These are phyloP conservation scores for Entonaema liquescens DNA, from an alignment of 495 filamentous ascomycete genomes.

Conservation along the genomic window DNA sequence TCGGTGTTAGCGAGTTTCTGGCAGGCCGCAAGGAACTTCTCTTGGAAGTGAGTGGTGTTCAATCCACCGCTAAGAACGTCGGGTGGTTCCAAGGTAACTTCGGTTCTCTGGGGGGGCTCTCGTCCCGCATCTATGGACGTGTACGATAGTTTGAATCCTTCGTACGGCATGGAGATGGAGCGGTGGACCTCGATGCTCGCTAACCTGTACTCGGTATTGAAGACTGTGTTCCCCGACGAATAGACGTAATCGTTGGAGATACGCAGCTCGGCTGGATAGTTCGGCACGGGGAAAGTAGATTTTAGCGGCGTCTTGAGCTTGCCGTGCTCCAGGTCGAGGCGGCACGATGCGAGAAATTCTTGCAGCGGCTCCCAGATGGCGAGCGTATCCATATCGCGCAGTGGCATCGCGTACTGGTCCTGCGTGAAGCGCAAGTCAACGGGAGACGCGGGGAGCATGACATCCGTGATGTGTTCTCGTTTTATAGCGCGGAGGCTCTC, in stretches of 20 bases:
- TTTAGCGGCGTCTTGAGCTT: conserved; percentile 50
- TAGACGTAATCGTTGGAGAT: neutral
- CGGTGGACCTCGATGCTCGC: conserved; percentile 55
- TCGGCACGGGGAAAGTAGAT: conserved; percentile 50
- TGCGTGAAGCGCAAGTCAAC: conserved; percentile 56
- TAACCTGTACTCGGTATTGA: conserved; percentile 56
- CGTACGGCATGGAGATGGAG: conserved; percentile 47
- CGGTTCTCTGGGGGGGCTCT: conserved; percentile 50
- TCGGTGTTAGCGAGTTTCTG: conserved; percentile 25
- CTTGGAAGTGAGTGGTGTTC: conserved; percentile 5
- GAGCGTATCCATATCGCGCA: conserved; percentile 25
- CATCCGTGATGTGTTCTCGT: conserved; percentile 31
- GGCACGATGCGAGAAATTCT: conserved; percentile 50
- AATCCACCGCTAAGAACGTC: neutral
- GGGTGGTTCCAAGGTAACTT: conserved; percentile 54
- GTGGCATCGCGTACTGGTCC: conserved; percentile 42
- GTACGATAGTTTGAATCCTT: conserved; percentile 53
- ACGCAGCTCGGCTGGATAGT: conserved; percentile 20
- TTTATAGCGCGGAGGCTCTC: conserved; percentile 38
- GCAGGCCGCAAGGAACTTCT: conserved; percentile 33
- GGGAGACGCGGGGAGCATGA: conserved; percentile 48
- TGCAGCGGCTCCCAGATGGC: conserved; percentile 42
- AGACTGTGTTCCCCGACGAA: conserved; percentile 15
- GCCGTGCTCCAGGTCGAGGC: conserved; percentile 47
- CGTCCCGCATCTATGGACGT: conserved; percentile 55